Conservation (phyloP, 179 eudicot species). For the Pouteria campechiana region DNA sequence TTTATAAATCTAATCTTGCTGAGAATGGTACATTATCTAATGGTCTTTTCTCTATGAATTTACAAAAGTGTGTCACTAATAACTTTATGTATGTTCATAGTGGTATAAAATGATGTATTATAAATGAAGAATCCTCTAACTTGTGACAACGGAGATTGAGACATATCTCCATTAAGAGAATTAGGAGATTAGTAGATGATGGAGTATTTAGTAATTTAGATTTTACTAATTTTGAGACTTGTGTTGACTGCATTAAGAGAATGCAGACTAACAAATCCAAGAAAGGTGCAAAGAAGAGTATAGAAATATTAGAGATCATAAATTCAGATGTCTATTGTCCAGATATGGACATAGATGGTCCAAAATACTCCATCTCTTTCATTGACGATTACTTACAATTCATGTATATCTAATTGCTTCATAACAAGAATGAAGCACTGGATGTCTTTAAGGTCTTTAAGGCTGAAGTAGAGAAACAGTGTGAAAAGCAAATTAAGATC, state of each 20-base stretch:
- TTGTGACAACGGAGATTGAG: conserved; percentile 9
- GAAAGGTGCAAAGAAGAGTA: no score
- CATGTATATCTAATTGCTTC: conserved; percentile 6
- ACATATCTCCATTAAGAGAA: conserved; percentile 7
- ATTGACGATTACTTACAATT: conserved; percentile 7
- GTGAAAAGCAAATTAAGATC: no score
- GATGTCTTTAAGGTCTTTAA: conserved; percentile 6
- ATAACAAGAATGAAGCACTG: conserved; percentile 4
- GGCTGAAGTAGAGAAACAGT: conserved; percentile 7
- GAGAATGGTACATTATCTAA: not conserved
- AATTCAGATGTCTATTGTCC: conserved; percentile 4
- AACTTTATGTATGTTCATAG: not conserved
- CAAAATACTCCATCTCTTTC: no score
- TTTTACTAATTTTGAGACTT: no score
- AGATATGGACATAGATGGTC: not conserved
- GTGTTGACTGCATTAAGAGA: conserved; percentile 2
- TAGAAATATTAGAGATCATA: conserved; percentile 5
- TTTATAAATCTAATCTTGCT: not conserved
- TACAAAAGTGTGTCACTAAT: not conserved
- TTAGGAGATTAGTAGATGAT: conserved; percentile 8
- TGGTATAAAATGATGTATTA: not conserved
- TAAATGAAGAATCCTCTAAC: conserved; percentile 8
- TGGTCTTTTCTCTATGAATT: not conserved
- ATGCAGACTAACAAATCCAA: conserved; percentile 7
- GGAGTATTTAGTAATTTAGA: conserved; percentile 8